phyloP scores from a whole-genome alignment of 2,329 filamentous ascomycete genomes.

The Fusarium verticillioides region DNA sequence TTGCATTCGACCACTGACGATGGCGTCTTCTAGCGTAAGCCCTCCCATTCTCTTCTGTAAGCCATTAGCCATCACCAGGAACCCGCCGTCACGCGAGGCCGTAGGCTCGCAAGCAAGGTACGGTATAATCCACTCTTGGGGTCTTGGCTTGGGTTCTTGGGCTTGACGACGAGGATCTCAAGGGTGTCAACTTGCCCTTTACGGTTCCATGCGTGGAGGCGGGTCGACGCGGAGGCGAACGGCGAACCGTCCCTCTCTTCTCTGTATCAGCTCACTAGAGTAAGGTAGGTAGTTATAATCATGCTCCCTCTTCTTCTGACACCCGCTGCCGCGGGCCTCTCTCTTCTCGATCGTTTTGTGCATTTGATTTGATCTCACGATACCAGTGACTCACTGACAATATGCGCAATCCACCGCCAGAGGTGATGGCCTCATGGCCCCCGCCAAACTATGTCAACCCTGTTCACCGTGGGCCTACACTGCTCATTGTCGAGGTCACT shows the following conservation, averaged over 20 bases:
- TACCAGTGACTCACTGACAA: slow-evolving; percentile 3
- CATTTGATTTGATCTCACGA: not conserved
- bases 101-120: slow-evolving; percentile 15
- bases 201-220: slow-evolving; percentile 28
- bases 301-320: slow-evolving; percentile 20
- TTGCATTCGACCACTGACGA: slow-evolving; percentile 19
- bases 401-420: slow-evolving; percentile 52
- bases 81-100: slow-evolving; percentile 39
- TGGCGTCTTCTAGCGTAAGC: slow-evolving; percentile 26
- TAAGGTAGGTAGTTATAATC: slow-evolving; percentile 33
- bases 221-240: slow-evolving; percentile 34
- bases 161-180: slow-evolving; percentile 9
- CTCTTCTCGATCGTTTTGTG: slow-evolving; percentile 12
- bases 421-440: slow-evolving; percentile 53
- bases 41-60: slow-evolving; percentile 17
- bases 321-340: slow-evolving; percentile 50
- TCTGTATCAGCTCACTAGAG: slow-evolving; percentile 5
- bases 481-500: slow-evolving; percentile 53
- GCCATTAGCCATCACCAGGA: slow-evolving; percentile 26
- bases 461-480: slow-evolving; percentile 49
- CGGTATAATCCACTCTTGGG: slow-evolving; percentile 5
- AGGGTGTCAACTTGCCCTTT: slow-evolving; percentile 14
- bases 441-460: slow-evolving; percentile 52
- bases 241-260: not conserved
- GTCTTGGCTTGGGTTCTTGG: slow-evolving; percentile 1